Percentiles rank a stretch among this genome's conserved stretches.
phyloP scores from a whole-genome alignment of 805 yeast genomes.

The Cyberlindnera sargentensis region DNA sequence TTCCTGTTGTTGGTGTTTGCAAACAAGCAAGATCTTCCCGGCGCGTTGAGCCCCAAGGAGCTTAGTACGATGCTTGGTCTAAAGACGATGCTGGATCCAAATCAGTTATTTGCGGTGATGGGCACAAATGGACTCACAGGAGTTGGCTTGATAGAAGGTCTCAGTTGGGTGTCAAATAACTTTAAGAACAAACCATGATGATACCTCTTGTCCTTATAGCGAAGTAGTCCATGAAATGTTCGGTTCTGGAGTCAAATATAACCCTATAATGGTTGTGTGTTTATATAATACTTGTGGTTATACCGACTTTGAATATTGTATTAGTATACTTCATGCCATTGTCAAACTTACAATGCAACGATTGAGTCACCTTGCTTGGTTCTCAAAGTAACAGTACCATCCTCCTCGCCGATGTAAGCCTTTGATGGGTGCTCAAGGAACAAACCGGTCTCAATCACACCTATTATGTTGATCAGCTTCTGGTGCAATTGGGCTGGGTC shows the following conservation, averaged over 20 bases:
- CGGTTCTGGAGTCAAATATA: too few relatives aligned
- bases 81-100: conserved; percentile 45
- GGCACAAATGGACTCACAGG: conserved; percentile 89
- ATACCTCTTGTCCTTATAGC: too few relatives aligned
- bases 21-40: conserved; percentile 91
- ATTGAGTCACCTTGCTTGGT: conserved; percentile 19
- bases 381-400: conserved; percentile 49
- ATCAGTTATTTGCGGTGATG: conserved; percentile 84
- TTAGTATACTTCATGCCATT: too few relatives aligned
- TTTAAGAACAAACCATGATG: conserved; percentile 22
- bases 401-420: conserved; percentile 85
- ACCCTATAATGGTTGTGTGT: too few relatives aligned
- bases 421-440: conserved; percentile 64
- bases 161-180: conserved; percentile 77
- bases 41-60: conserved; percentile 83
- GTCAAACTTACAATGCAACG: not conserved
- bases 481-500: conserved; percentile 47
- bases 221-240: too few relatives aligned
- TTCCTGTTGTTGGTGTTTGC: conserved; percentile 81
- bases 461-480: conserved; percentile 68
- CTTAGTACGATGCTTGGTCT: conserved; percentile 67
- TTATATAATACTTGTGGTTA: too few relatives aligned
- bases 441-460: conserved; percentile 95
- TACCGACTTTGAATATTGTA: too few relatives aligned
- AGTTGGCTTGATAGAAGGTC: conserved; percentile 81